Percentiles rank a stretch among this genome's conserved stretches.
Conservation (phyloP, 306 rosid genomes). For the Inga laurina region DNA sequence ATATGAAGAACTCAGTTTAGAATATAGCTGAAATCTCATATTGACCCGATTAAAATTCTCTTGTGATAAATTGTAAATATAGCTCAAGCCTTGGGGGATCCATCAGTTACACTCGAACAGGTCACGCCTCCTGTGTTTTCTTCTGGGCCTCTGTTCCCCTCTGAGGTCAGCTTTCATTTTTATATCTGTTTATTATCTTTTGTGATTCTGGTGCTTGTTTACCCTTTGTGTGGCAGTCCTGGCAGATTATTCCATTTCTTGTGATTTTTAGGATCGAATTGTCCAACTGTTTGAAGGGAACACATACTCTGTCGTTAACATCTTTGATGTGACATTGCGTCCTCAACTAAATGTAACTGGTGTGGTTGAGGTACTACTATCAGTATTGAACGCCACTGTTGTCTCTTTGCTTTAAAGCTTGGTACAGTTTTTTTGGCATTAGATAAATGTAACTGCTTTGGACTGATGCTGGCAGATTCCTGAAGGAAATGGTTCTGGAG, state of each 20-base stretch:
- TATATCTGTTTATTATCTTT: constrained; percentile 7
- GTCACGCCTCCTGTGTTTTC: constrained; percentile 75
- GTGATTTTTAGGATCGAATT: constrained; percentile 69
- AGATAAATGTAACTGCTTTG: constrained; percentile 15
- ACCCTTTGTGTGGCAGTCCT: background rate
- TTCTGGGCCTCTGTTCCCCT: constrained; percentile 81
- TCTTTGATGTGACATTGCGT: constrained; percentile 89
- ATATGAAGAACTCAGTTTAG: background rate
- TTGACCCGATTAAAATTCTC: constrained; percentile 28
- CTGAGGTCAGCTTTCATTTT: constrained; percentile 59
- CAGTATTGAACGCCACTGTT: background rate
- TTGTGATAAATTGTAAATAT: constrained; percentile 36
- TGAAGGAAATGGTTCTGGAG: constrained; percentile 99
- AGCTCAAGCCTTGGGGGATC: constrained; percentile 93
- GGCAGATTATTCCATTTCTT: constrained; percentile 18
- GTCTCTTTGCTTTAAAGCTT: background rate
- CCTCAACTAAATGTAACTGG: constrained; percentile 94
- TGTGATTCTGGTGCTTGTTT: constrained; percentile 12
- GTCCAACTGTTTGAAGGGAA: constrained; percentile 85
- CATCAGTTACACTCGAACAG: constrained; percentile 74
- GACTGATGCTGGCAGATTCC: constrained; percentile 63
- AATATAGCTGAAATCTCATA: background rate
- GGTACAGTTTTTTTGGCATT: background rate
- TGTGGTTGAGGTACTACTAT: constrained; percentile 82
- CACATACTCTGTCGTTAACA: constrained; percentile 91